These are phyloP conservation scores for Botrytis fabae DNA, from an alignment of 2,329 filamentous ascomycete genomes.

Conservation along the genomic window DNA sequence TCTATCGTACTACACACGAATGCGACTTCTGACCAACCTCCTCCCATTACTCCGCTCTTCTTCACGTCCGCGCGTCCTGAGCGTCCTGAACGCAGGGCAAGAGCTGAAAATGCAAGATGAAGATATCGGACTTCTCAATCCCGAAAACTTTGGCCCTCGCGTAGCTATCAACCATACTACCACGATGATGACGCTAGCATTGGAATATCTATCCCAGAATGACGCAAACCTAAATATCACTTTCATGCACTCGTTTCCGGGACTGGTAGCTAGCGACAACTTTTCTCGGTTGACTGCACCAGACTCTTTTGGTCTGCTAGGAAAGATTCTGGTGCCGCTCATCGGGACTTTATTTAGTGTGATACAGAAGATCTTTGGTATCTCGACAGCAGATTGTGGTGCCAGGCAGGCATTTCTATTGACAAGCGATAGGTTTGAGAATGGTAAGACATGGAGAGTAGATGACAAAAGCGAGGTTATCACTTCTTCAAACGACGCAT, in stretches of 20 bases:
- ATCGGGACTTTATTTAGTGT: not conserved
- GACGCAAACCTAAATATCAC: not conserved
- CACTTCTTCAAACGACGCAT: not conserved
- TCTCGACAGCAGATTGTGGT: not conserved
- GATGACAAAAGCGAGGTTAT: not conserved
- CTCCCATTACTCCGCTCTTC: not conserved
- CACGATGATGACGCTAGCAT: not conserved
- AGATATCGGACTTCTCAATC: not conserved
- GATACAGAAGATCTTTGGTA: not conserved
- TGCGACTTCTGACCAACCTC: not conserved
- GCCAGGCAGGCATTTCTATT: not conserved
- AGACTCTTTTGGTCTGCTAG: not conserved
- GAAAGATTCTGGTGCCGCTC: not conserved
- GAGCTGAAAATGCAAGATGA: not conserved
- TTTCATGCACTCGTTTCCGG: not conserved
- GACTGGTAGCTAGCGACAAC: not conserved
- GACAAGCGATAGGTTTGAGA: not conserved
- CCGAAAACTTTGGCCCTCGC: not conserved
- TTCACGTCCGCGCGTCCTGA: not conserved
- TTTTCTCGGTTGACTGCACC: not conserved
- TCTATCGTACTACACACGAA: not conserved
- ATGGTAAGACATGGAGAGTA: not conserved
- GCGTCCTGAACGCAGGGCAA: not conserved
- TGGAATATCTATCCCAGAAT: not conserved
- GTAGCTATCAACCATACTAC: not conserved